A percentile compares a stretch with the other conserved stretches of the same genome.
These are phyloP conservation scores for Pyricularia pennisetigena DNA, from an alignment of 2,329 filamentous ascomycete species.

Conservation along the genomic window DNA sequence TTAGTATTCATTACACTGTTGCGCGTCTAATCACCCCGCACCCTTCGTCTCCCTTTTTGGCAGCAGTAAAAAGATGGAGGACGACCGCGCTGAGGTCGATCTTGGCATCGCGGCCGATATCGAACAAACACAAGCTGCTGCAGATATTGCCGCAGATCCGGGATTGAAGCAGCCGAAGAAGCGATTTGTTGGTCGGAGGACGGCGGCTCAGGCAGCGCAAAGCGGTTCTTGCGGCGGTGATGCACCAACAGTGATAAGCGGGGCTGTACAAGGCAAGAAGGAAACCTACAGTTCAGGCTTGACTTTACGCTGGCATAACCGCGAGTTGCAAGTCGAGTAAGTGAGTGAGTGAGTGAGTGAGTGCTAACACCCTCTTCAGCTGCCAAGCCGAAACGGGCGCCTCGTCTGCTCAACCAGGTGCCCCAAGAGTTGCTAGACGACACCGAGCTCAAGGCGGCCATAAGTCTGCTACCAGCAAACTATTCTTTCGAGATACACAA, in stretches of 20 bases:
- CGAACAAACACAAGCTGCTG: constrained; percentile 23
- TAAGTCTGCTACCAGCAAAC: constrained; percentile 81
- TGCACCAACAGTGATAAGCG: constrained; percentile 41
- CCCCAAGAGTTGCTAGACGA: constrained; percentile 81
- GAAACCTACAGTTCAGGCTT: background rate
- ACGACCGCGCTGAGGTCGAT: constrained; percentile 61
- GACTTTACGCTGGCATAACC: background rate
- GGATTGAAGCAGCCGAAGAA: constrained; percentile 69
- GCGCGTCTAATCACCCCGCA: constrained; percentile 8
- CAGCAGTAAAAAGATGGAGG: constrained; percentile 49
- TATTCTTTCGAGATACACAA: constrained; percentile 99
- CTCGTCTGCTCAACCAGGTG: constrained; percentile 82
- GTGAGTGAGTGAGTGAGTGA: constrained; percentile 10
- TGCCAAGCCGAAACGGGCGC: constrained; percentile 59
- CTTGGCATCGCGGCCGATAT: constrained; percentile 60
- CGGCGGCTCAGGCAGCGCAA: constrained; percentile 51
- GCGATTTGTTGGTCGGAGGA: constrained; percentile 77
- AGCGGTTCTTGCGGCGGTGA: constrained; percentile 23
- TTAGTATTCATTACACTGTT: constrained; percentile 5
- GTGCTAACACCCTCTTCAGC: constrained; percentile 33
- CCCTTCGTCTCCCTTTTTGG: constrained; percentile 6
- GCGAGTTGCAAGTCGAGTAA: constrained; percentile 20
- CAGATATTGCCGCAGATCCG: constrained; percentile 28
- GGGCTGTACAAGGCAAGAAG: constrained; percentile 51
- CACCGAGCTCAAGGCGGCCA: constrained; percentile 75